These are phyloP conservation scores for Cronartium quercuum DNA, from an alignment of 1,284 basidiomycete species.

Conservation along the genomic window DNA sequence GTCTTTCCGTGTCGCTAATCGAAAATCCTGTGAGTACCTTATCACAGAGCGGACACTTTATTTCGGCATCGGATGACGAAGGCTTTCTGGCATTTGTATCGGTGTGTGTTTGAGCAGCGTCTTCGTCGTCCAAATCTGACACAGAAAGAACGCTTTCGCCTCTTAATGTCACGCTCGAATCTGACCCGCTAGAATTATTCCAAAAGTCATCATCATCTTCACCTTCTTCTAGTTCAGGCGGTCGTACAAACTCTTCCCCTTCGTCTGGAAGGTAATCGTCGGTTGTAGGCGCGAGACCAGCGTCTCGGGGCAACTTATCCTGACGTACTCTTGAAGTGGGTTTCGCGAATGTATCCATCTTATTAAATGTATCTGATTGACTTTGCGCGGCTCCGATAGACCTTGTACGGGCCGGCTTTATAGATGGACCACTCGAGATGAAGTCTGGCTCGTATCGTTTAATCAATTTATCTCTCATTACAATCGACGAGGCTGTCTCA, in stretches of 20 bases:
- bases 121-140: not conserved
- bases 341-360: not conserved
- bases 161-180: not conserved
- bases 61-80: not conserved
- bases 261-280: not conserved
- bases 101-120: not conserved
- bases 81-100: not conserved
- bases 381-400: not conserved
- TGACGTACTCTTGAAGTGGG: not conserved
- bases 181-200: not conserved
- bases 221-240: not conserved
- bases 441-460: not conserved
- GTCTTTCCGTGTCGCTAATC: not conserved
- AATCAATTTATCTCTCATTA: not conserved
- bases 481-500: not conserved
- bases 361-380: not conserved
- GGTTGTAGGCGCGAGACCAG: not conserved
- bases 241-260: slow-evolving; percentile 1
- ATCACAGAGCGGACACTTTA: slow-evolving; percentile 15
- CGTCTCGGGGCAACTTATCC: not conserved
- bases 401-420: no score
- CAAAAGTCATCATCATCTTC: not conserved
- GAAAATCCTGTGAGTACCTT: not conserved
- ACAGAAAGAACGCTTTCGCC: not conserved
- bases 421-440: no score